phyloP scores from a whole-genome alignment of 208 protist genomes.

The Crithidia fasciculata region DNA sequence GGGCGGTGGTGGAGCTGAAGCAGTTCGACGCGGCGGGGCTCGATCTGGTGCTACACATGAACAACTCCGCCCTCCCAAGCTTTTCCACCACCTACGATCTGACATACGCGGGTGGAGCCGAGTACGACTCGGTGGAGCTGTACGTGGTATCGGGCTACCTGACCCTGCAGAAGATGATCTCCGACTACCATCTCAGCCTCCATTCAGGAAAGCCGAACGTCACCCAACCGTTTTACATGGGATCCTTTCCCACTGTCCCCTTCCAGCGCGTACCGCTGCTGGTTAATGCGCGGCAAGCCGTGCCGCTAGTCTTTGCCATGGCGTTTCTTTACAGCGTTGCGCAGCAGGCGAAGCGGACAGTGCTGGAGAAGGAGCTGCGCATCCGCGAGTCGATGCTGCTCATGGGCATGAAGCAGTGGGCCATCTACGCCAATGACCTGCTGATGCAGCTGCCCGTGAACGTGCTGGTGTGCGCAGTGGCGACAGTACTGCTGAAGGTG shows the following conservation, averaged over 20 bases:
- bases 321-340: constrained; percentile 73
- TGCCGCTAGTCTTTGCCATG: constrained; percentile 59
- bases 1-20: constrained; percentile 25
- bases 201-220: background rate
- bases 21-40: constrained; percentile 2
- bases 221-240: constrained; percentile 30
- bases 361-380: constrained; percentile 78
- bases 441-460: constrained; percentile 33
- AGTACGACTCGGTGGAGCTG: constrained; percentile 56
- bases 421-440: constrained; percentile 54
- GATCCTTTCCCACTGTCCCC: constrained; percentile 26
- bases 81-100: constrained; percentile 21
- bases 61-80: constrained; percentile 33
- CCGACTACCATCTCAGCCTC: constrained; percentile 40
- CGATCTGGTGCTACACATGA: constrained; percentile 41
- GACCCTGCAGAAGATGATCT: constrained; percentile 63
- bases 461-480: constrained; percentile 48
- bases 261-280: constrained; percentile 48
- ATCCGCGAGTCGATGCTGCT: constrained; percentile 79
- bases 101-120: constrained; percentile 40
- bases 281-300: constrained; percentile 21
- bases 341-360: constrained; percentile 55
- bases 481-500: constrained; percentile 37
- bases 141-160: constrained; percentile 75
- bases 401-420: constrained; percentile 68